Percentiles rank a stretch among this genome's conserved stretches.
Conservation (phyloP, 352 stramenopile genomes). For the Pythium dissotocum region DNA sequence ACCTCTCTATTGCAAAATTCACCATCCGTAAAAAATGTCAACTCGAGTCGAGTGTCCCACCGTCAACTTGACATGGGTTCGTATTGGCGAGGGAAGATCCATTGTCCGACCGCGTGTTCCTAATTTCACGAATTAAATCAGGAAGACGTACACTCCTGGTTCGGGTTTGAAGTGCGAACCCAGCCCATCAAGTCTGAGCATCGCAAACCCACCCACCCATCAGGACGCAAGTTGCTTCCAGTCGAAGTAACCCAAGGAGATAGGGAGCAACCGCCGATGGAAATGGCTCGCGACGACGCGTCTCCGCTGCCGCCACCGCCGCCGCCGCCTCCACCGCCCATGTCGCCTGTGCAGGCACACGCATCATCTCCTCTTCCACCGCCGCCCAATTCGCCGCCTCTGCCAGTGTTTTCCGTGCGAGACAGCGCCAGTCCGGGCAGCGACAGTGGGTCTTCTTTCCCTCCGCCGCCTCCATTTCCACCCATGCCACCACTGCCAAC, state of each 20-base stretch:
- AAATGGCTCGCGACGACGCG: conserved; percentile 21
- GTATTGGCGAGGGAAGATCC: background rate
- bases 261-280: background rate
- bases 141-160: background rate
- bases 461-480: conserved; percentile 28
- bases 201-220: conserved; percentile 14
- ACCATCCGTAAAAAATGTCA: background rate
- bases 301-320: conserved; percentile 20
- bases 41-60: background rate
- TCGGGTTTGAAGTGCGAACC: too few relatives aligned
- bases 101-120: conserved; percentile 14
- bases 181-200: too few relatives aligned
- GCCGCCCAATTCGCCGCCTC: conserved; percentile 22
- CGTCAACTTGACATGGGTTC: background rate
- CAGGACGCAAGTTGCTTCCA: conserved; percentile 11
- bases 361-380: conserved; percentile 24
- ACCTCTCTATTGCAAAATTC: conserved; percentile 5
- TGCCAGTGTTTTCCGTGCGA: conserved; percentile 14
- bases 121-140: background rate
- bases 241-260: background rate
- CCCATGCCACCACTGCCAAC: conserved; percentile 26
- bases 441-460: conserved; percentile 16
- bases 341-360: conserved; percentile 23
- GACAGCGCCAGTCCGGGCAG: conserved; percentile 21
- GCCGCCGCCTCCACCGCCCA: conserved; percentile 25